These are phyloP conservation scores for Rhizopus stolonifer DNA, from an alignment of 371 early-diverging fungal genomes.

Conservation along the genomic window DNA sequence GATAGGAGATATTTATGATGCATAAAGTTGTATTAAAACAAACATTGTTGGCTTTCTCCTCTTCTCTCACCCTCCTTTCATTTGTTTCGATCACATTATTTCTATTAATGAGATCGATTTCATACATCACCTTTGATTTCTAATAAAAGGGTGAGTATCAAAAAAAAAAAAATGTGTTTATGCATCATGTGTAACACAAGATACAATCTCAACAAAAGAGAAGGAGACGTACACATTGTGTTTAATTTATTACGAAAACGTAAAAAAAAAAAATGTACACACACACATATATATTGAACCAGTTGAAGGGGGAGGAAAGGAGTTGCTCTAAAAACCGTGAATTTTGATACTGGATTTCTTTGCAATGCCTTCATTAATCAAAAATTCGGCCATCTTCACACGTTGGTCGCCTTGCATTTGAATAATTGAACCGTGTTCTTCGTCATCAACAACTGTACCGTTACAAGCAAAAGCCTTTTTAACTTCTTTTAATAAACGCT, in stretches of 20 bases:
- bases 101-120: no score
- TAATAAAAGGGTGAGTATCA: no score
- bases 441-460: slow-evolving; percentile 91
- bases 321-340: slow-evolving; percentile 88
- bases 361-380: slow-evolving; percentile 73
- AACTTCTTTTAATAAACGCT: slow-evolving; percentile 88
- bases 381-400: slow-evolving; percentile 74
- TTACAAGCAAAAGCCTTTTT: slow-evolving; percentile 96
- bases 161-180: background rate
- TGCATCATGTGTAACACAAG: background rate
- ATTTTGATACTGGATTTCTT: slow-evolving; percentile 84
- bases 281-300: no score
- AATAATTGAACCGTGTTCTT: slow-evolving; percentile 87
- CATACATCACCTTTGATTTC: no score
- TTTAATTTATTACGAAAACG: slow-evolving; percentile 7
- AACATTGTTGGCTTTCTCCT: no score
- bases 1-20: no score
- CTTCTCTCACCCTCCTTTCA: no score
- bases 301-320: no score
- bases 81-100: no score
- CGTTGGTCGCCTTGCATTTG: slow-evolving; percentile 97
- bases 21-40: no score
- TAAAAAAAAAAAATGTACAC: background rate
- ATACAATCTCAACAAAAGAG: background rate
- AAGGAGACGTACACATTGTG: background rate